Evolutionary conservation across 257 asterid species (phyloP).

Genomic region (Rehmannia glutinosa): DNA sequence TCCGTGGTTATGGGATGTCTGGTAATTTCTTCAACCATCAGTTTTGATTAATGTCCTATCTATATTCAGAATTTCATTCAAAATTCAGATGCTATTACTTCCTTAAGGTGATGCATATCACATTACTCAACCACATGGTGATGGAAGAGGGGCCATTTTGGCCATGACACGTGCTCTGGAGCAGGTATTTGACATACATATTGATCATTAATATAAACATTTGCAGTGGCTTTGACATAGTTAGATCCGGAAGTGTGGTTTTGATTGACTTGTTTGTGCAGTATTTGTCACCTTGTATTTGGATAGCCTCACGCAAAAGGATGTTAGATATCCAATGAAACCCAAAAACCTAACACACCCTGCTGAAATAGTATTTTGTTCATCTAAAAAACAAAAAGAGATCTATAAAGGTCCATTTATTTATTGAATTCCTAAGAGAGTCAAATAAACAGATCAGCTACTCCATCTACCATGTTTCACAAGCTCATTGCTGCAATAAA

Average conservation of each 20-base stretch:
- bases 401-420: too few species aligned
- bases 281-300: background rate
- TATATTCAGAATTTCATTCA: constrained; percentile 12
- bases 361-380: background rate
- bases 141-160: constrained; percentile 88
- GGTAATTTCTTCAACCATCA: constrained; percentile 38
- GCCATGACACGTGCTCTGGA: constrained; percentile 89
- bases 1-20: constrained; percentile 96
- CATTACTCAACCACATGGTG: constrained; percentile 87
- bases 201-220: background rate
- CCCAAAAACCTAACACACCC: background rate
- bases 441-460: too few species aligned
- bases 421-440: too few species aligned
- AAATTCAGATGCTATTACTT: constrained; percentile 4
- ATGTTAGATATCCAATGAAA: too few species aligned
- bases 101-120: constrained; percentile 88
- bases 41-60: background rate
- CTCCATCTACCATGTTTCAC: too few species aligned
- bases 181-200: constrained; percentile 45
- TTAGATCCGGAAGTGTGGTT: background rate
- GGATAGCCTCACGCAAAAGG: background rate
- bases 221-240: background rate
- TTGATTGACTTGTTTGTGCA: too few species aligned
- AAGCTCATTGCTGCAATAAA: background rate
- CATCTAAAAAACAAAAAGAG: too few species aligned